Evolutionary conservation across 495 filamentous ascomycete species (phyloP).

Genomic region (Penicillium turbatum): DNA sequence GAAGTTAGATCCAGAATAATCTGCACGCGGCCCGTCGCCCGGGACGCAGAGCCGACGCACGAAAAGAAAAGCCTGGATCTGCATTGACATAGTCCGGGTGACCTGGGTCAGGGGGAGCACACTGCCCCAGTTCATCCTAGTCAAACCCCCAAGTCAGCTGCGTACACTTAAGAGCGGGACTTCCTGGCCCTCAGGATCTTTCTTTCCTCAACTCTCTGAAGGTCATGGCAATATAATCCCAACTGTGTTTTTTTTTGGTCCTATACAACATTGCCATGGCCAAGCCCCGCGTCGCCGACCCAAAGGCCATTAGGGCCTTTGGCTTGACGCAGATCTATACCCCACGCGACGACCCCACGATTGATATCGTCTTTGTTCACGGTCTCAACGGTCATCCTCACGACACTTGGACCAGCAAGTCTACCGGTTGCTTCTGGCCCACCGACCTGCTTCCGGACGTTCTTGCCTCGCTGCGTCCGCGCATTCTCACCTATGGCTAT

Average conservation of each 20-base stretch:
- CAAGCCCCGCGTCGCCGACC: constrained; percentile 22
- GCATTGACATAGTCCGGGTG: not conserved
- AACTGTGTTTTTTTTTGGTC: constrained; percentile 6
- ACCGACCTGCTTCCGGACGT: constrained; percentile 65
- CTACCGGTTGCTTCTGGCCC: constrained; percentile 70
- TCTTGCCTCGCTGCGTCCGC: constrained; percentile 55
- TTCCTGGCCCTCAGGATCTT: not conserved
- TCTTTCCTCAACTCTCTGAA: not conserved
- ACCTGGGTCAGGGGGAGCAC: constrained; percentile 14
- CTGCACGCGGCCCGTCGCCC: not conserved
- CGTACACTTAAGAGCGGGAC: not conserved
- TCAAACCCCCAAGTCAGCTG: constrained; percentile 5
- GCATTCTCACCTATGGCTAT: constrained; percentile 81
- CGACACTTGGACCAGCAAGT: constrained; percentile 67
- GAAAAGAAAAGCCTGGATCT: constrained; percentile 8
- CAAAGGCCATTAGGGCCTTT: constrained; percentile 63
- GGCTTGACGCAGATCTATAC: constrained; percentile 66
- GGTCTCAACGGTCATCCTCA: constrained; percentile 76
- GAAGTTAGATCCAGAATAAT: not conserved
- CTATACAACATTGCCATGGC: constrained; percentile 18
- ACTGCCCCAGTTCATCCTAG: not conserved
- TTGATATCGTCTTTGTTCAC: constrained; percentile 70
- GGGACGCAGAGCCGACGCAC: not conserved
- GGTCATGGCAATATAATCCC: not conserved
- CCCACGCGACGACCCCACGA: constrained; percentile 40